Evolutionary conservation across 805 yeast species (phyloP).

Genomic region (Zygosaccharomyces kombuchaensis): DNA sequence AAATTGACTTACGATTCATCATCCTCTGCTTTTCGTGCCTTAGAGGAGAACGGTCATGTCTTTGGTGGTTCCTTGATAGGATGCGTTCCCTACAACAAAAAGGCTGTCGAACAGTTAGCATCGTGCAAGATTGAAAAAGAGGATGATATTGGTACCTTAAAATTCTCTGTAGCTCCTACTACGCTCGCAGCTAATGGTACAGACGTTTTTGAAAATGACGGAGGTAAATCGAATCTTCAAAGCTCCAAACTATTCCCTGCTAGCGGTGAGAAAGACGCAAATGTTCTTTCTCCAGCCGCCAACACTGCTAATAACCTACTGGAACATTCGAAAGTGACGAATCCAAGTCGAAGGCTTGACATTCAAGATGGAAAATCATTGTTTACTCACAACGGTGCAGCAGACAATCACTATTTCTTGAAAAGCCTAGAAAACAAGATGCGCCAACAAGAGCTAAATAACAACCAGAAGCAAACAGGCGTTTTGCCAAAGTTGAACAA

Average conservation of each 20-base stretch:
- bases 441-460: constrained; percentile 26
- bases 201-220: background rate
- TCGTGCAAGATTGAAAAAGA: constrained; percentile 33
- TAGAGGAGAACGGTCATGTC: constrained; percentile 74
- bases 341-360: constrained; percentile 31
- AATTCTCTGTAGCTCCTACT: constrained; percentile 10
- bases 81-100: constrained; percentile 63
- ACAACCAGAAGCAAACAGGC: constrained; percentile 18
- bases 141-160: constrained; percentile 30
- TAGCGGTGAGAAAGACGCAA: background rate
- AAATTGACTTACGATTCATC: constrained; percentile 77
- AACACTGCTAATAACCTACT: constrained; percentile 2
- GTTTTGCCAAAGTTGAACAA: constrained; percentile 39
- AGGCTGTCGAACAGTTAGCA: constrained; percentile 55
- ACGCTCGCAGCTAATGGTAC: constrained; percentile 3
- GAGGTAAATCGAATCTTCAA: background rate
- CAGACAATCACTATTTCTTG: constrained; percentile 25
- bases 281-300: background rate
- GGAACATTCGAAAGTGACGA: constrained; percentile 11
- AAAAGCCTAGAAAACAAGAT: constrained; percentile 29
- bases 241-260: background rate
- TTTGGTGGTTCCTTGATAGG: constrained; percentile 64
- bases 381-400: constrained; percentile 30
- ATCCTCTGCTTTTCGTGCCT: constrained; percentile 73
- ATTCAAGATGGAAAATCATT: constrained; percentile 43